Evolutionary conservation across 2,329 filamentous ascomycete genomes (phyloP).

Genomic region (Fonsecaea erecta): DNA sequence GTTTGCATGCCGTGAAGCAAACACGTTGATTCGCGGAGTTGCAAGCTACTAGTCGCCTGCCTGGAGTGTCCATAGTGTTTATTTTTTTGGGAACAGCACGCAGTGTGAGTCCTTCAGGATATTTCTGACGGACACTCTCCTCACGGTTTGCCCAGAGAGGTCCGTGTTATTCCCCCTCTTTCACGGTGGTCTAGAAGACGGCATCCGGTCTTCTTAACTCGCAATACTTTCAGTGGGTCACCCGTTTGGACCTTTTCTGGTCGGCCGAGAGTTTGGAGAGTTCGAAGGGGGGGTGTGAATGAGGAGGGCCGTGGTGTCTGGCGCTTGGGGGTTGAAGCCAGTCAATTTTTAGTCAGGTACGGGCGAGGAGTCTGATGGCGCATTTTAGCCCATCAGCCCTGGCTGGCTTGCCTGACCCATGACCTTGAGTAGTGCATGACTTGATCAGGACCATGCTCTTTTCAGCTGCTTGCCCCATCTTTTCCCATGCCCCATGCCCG

Average conservation of each 20-base stretch:
- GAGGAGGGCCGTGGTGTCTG: constrained; percentile 6
- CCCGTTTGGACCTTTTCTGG: constrained; percentile 10
- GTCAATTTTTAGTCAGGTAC: constrained; percentile 35
- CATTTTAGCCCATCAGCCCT: constrained; percentile 12
- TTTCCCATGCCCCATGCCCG: constrained; percentile 19
- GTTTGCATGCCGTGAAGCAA: neutral
- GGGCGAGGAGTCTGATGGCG: constrained; percentile 20
- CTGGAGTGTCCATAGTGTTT: constrained; percentile 9
- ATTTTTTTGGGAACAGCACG: constrained; percentile 1
- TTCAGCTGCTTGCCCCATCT: constrained; percentile 19
- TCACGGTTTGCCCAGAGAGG: constrained; percentile 7
- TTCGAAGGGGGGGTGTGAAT: neutral
- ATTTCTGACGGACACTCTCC: neutral
- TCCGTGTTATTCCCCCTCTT: constrained; percentile 1
- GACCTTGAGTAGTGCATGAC: constrained; percentile 24
- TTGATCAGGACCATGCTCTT: constrained; percentile 18
- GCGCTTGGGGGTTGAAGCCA: constrained; percentile 18
- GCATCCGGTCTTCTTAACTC: neutral
- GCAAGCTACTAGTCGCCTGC: constrained; percentile 14
- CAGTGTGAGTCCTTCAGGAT: neutral
- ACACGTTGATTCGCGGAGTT: constrained; percentile 14
- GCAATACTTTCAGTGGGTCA: constrained; percentile 9
- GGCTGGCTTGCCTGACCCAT: constrained; percentile 25
- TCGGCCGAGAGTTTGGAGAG: constrained; percentile 16
- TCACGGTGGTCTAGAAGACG: neutral